phyloP scores from a whole-genome alignment of 2,329 filamentous ascomycete species.

The Cladophialophora immunda region DNA sequence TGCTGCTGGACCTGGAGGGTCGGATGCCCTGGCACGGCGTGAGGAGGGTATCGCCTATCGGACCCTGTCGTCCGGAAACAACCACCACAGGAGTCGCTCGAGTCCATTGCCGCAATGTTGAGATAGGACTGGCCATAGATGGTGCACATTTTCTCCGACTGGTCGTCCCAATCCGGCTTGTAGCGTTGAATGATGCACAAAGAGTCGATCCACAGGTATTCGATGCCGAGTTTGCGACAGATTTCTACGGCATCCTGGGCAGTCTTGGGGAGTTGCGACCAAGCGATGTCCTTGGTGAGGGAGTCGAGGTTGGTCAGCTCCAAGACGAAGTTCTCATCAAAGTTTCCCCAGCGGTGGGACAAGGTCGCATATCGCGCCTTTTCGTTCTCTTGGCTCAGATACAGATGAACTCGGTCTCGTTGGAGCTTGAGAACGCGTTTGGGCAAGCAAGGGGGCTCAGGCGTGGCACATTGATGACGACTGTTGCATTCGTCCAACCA shows the following conservation, averaged over 20 bases:
- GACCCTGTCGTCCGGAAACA: conserved; percentile 13
- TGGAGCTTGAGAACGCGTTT: conserved; percentile 12
- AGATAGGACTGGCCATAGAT: conserved; percentile 11
- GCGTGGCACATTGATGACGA: conserved; percentile 1
- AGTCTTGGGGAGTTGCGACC: conserved; percentile 6
- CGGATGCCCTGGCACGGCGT: conserved; percentile 3
- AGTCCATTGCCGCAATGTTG: conserved; percentile 13
- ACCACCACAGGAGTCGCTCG: conserved; percentile 1
- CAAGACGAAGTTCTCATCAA: conserved; percentile 6
- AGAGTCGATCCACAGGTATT: conserved; percentile 18
- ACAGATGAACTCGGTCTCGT: background rate
- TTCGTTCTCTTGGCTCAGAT: conserved; percentile 7
- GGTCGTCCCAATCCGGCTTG: conserved; percentile 4
- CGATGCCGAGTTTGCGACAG: conserved; percentile 11
- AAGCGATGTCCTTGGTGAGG: conserved; percentile 12
- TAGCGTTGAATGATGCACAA: conserved; percentile 11
- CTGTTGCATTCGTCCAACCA: conserved; percentile 9
- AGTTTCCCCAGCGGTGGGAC: conserved; percentile 14
- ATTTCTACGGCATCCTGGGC: conserved; percentile 11
- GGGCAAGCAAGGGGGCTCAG: conserved; percentile 7
- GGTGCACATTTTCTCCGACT: conserved; percentile 12
- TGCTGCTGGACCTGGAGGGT: conserved; percentile 10
- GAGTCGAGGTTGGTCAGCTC: conserved; percentile 4
- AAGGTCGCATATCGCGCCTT: conserved; percentile 10
- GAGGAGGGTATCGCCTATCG: conserved; percentile 8